A percentile compares a stretch with the other conserved stretches of the same genome.
Evolutionary conservation across 108 stramenopile species (phyloP).

Genomic region (Cyclotella choctawhatcheeana): DNA sequence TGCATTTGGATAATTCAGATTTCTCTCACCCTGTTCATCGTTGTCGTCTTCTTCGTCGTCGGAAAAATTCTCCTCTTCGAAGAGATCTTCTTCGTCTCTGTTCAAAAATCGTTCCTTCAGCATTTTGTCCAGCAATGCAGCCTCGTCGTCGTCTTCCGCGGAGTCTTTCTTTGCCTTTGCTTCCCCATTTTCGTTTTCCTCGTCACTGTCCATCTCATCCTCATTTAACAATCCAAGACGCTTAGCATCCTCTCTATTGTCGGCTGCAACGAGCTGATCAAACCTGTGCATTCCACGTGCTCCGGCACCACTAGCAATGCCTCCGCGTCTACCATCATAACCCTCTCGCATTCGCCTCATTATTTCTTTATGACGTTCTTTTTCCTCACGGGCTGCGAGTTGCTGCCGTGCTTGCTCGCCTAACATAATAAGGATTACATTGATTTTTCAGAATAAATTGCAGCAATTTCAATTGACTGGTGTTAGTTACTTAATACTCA

Average conservation of each 20-base stretch:
- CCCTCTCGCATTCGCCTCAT: slow-evolving; percentile 89
- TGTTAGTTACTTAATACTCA: too few relatives aligned
- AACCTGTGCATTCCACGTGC: slow-evolving; percentile 82
- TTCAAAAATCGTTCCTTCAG: slow-evolving; percentile 83
- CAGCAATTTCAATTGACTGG: too few relatives aligned
- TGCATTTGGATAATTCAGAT: not conserved
- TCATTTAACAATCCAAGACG: slow-evolving; percentile 85
- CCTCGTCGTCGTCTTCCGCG: slow-evolving; percentile 73
- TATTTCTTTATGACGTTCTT: slow-evolving; percentile 89
- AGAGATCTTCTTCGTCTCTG: slow-evolving; percentile 53
- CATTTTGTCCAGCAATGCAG: slow-evolving; percentile 82
- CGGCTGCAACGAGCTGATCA: slow-evolving; percentile 88
- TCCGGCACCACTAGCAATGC: slow-evolving; percentile 74
- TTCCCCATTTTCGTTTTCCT: slow-evolving; percentile 57
- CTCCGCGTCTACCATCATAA: slow-evolving; percentile 87
- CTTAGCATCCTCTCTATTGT: slow-evolving; percentile 86
- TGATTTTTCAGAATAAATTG: too few relatives aligned
- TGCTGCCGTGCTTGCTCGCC: slow-evolving; percentile 64
- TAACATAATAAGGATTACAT: too few relatives aligned
- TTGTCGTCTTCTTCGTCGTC: slow-evolving; percentile 69
- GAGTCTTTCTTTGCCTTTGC: slow-evolving; percentile 42
- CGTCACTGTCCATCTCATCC: slow-evolving; percentile 87
- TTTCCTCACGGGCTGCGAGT: slow-evolving; percentile 73
- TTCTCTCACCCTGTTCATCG: slow-evolving; percentile 37
- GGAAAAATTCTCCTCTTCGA: slow-evolving; percentile 80